Conservation (phyloP, 1,139 yeast species). For the Arxiozyma slooffiae region DNA sequence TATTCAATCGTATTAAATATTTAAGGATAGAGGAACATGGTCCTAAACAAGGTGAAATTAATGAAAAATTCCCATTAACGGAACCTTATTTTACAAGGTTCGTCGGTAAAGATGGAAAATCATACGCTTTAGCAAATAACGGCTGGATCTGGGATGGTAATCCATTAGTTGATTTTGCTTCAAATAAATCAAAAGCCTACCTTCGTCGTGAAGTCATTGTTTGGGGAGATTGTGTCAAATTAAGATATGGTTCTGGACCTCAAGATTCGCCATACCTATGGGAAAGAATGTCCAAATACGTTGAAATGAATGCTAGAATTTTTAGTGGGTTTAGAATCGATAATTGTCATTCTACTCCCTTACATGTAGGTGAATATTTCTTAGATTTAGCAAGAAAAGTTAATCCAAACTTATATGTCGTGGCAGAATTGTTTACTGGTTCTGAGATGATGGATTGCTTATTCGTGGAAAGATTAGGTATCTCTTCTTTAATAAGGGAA, state of each 20-base stretch:
- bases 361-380: conserved; percentile 84
- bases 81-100: conserved; percentile 85
- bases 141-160: conserved; percentile 99
- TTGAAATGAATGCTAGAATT: conserved; percentile 59
- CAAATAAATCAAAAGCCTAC: conserved; percentile 66
- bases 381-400: conserved; percentile 80
- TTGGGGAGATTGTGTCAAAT: conserved; percentile 96
- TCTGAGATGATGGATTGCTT: conserved; percentile 83
- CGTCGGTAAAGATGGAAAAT: conserved; percentile 40
- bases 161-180: conserved; percentile 88
- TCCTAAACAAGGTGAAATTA: conserved; percentile 63
- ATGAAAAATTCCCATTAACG: conserved; percentile 49
- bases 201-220: conserved; percentile 86
- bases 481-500: conserved; percentile 81
- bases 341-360: conserved; percentile 91
- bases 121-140: conserved; percentile 76
- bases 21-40: conserved; percentile 71
- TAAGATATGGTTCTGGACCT: conserved; percentile 69
- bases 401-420: conserved; percentile 81
- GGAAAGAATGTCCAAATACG: conserved; percentile 77
- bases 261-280: conserved; percentile 83
- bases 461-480: conserved; percentile 82
- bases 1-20: conserved; percentile 66
- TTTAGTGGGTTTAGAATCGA: conserved; percentile 90
- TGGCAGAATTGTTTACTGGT: conserved; percentile 90